Percentiles rank a stretch among this genome's conserved stretches.
These are phyloP conservation scores for Echeveria elegans DNA, from an alignment of 164 flowering plant species.

Conservation along the genomic window DNA sequence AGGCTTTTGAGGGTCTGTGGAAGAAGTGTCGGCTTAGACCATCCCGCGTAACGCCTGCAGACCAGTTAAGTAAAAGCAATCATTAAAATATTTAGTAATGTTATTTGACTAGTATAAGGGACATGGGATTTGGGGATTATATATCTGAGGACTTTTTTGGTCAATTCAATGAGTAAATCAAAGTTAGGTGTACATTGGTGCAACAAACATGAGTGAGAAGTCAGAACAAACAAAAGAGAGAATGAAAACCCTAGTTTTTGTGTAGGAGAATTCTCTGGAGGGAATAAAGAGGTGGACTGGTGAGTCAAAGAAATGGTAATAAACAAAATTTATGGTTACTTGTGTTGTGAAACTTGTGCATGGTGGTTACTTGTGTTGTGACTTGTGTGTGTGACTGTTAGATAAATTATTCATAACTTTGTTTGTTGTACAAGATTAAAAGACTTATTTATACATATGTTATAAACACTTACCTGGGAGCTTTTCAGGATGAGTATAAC, in stretches of 20 bases:
- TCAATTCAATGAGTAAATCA: slow-evolving; percentile 18
- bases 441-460: neutral
- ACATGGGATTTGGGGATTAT: slow-evolving; percentile 6
- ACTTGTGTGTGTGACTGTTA: neutral
- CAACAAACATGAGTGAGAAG: slow-evolving; percentile 21
- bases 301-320: slow-evolving; percentile 1
- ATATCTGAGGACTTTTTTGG: slow-evolving; percentile 7
- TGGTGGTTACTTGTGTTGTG: neutral
- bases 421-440: neutral
- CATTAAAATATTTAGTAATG: neutral
- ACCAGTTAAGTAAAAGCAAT: neutral
- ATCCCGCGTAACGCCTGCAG: slow-evolving; percentile 85
- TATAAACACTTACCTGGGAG: slow-evolving; percentile 55
- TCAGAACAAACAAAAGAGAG: slow-evolving; percentile 18
- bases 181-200: slow-evolving; percentile 56
- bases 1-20: slow-evolving; percentile 98
- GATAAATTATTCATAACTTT: neutral
- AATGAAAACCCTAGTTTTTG: slow-evolving; percentile 18
- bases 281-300: slow-evolving; percentile 11
- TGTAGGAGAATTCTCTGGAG: slow-evolving; percentile 8
- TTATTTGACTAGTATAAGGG: neutral
- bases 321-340: neutral
- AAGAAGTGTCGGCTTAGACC: slow-evolving; percentile 95
- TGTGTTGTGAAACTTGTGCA: neutral
- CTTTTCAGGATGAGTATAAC: slow-evolving; percentile 91